Base-by-base conservation (phyloP, 495 filamentous ascomycete species). In the Talaromyces proteolyticus region DNA sequence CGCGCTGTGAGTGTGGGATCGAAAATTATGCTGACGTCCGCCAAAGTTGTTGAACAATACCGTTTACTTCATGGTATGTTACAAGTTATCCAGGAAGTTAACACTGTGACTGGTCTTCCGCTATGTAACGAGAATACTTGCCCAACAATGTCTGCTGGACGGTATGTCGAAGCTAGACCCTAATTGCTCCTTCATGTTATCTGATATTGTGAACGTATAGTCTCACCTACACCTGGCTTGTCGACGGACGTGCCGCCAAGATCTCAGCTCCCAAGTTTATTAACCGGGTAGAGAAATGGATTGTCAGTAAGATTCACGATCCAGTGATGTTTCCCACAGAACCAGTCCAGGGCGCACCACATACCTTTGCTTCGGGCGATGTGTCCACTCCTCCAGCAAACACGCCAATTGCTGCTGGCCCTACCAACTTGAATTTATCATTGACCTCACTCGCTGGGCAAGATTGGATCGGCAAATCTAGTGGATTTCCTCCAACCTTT, bases 231-330 rank as follows among this genome's bases (percentile, higher is more conserved):
- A 93, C 91, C 29, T 96, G 91, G 91, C 82, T 76, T 14, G 72
- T 74, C 22, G 70, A 74, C 47, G 71, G 70, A 44, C 72, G 71
- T 23, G 69, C 72, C 36, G 72, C 72, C 36, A 85, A 88, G 62
- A 78, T 92, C 8, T 83, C 88, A 6, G 88, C 88, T 0, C 81
- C 78, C 29, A 88, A 91, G 58, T 96, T 95, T 63, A 95, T 95
- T 65, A 85, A 84, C 42, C 80, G 92, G 19, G 91, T 96, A 63
- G 89, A 95, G 66, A 88, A 87, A 43, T 96, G 91, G 91, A 92
- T 95, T 53, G 82, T 85, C 44, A 87, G 86, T 66, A 96, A 95
- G 72, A 86, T 95, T 47, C 84, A 89, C 56, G 91, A 95, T 63
- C 80, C 78, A 16, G 78, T 82, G 56, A 86, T 92, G 66, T 95